A percentile compares a stretch with the other conserved stretches of the same genome.
phyloP scores from a whole-genome alignment of 2,329 filamentous ascomycete genomes.

The Stachybotrys chartarum region DNA sequence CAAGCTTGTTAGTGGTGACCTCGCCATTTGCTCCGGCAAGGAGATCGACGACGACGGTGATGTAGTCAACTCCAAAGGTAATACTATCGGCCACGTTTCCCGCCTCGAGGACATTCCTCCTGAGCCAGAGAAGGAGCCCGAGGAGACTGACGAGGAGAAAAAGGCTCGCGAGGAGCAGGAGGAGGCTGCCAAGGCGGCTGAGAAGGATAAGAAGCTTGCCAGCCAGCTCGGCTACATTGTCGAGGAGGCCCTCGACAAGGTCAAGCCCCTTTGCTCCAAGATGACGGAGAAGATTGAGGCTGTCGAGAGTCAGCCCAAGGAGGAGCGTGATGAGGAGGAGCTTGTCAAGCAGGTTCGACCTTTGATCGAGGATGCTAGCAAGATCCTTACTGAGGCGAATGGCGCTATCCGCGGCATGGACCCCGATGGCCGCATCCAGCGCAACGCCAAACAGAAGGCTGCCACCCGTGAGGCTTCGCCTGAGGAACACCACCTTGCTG shows the following conservation, averaged over 20 bases:
- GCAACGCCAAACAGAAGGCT: constrained; percentile 76
- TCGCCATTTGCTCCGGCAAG: constrained; percentile 58
- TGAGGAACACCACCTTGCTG: constrained; percentile 79
- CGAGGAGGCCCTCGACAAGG: constrained; percentile 72
- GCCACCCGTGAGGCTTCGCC: constrained; percentile 57
- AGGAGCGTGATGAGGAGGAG: constrained; percentile 84
- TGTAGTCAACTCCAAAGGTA: constrained; percentile 62
- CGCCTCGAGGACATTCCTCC: constrained; percentile 52
- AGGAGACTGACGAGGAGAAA: constrained; percentile 36
- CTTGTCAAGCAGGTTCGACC: constrained; percentile 82
- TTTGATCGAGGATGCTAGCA: constrained; percentile 77
- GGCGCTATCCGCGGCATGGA: constrained; percentile 82
- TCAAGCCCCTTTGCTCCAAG: constrained; percentile 78
- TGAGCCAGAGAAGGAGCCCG: constrained; percentile 39
- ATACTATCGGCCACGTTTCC: constrained; percentile 59
- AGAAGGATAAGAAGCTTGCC: constrained; percentile 69
- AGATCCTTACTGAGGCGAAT: constrained; percentile 79
- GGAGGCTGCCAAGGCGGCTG: constrained; percentile 46
- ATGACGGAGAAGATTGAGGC: constrained; percentile 79
- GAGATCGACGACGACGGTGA: constrained; percentile 66
- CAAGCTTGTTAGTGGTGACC: constrained; percentile 61
- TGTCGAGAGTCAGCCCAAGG: constrained; percentile 73
- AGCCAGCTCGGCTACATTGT: constrained; percentile 67
- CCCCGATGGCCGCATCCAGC: constrained; percentile 78
- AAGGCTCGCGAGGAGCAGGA: constrained; percentile 51